Evolutionary conservation across 1,284 basidiomycete species (phyloP).

Genomic region (Puccinia horiana): DNA sequence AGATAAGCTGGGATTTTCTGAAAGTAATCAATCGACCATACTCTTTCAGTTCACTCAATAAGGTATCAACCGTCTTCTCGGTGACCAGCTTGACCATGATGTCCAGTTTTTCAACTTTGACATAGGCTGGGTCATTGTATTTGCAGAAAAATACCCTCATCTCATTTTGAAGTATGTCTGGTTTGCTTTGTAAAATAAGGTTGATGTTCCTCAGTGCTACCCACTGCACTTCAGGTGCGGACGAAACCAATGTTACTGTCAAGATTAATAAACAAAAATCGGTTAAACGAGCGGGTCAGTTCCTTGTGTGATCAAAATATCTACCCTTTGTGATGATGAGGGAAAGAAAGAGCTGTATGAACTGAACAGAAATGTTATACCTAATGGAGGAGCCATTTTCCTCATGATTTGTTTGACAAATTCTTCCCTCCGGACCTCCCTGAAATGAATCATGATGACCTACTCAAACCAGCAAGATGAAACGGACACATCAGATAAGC

Average conservation of each 20-base stretch:
- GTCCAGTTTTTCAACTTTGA: conserved; percentile 96
- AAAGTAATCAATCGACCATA: conserved; percentile 58
- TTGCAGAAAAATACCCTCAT: conserved; percentile 99
- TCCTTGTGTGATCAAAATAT: conserved; percentile 17
- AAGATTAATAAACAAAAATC: neutral
- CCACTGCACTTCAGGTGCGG: conserved; percentile 97
- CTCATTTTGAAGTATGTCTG: conserved; percentile 88
- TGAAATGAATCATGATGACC: conserved; percentile 97
- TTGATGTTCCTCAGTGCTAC: conserved; percentile 95
- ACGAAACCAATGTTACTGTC: conserved; percentile 85
- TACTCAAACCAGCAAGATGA: conserved; percentile 56
- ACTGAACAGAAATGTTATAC: conserved; percentile 55
- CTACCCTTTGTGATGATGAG: neutral
- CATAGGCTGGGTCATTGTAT: conserved; percentile 98
- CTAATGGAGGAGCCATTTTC: conserved; percentile 96
- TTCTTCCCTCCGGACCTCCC: conserved; percentile 77
- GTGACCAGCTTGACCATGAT: conserved; percentile 97
- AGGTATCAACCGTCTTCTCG: conserved; percentile 84
- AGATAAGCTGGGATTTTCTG: neutral
- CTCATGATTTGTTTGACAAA: conserved; percentile 81
- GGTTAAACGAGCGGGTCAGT: neutral
- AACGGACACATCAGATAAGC: neutral
- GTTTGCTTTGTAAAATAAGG: conserved; percentile 90
- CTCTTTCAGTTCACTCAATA: conserved; percentile 95
- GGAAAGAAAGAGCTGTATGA: neutral